Evolutionary conservation across 768 basidiomycete genomes (phyloP), one percentile per base, ranked within the genome.

Genomic region (Strobilomyces confusus): DNA sequence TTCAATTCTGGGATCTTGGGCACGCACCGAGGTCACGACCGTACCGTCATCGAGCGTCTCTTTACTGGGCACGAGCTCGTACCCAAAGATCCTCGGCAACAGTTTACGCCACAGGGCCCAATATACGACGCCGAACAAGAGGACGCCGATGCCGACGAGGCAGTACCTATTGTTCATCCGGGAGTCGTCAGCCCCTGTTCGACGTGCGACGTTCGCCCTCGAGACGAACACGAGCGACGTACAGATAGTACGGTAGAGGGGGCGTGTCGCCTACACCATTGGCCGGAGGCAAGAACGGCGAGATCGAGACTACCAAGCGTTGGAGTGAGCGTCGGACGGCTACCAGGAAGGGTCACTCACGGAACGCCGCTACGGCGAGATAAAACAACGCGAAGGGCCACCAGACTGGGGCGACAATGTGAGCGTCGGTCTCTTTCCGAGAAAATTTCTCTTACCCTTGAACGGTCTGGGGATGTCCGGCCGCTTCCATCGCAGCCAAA

Each of bases 221-320:
- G 40, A 23, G 14, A 25, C 23, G 8, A 25, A 82, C 65, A 12
- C 81, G 66, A 11, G 8, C 19, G n/a, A 54, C 58, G 20, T 53
- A 77, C 75, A 84, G 58, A 61, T 82, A 83, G 56, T 83, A 83
- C 2, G 82, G 81, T 19, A 83, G 62, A 9, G 83, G 80, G 11
- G 81, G 80, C 1, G 81, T 82, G 57, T 84, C 81, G 13, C 83
- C 83, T 0, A 80, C 73, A 9, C 75, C 73, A 55, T 79, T 79
- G 0, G 79, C 70, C 5, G 83, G 83, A 19, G 59, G 75, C 1
- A 84, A 42, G 70, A 81, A 84, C 0, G 83, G 83, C 1, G 77
- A 76, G 14, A 83, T 61, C 6, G 84, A 69, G 6, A 84, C 82
- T 77, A 20, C 30, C 22, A 23, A 32, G 17, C 1, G 22, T 15